Conservation (phyloP, 164 flowering plant species). For the Pachysandra terminalis region DNA sequence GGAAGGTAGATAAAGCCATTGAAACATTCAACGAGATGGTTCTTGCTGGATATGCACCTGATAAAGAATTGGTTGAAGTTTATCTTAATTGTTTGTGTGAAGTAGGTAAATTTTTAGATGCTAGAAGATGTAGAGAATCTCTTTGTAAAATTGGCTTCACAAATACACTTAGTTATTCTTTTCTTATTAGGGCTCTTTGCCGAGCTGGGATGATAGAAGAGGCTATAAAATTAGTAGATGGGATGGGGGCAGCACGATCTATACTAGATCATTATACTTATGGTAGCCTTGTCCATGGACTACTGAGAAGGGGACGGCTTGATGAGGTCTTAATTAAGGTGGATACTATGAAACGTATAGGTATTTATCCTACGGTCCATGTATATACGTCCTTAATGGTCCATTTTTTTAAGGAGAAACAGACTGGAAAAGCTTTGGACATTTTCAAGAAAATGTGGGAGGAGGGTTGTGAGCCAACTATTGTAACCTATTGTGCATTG, state of each 20-base stretch:
- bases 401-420: conserved; percentile 56
- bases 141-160: conserved; percentile 47
- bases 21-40: conserved; percentile 63
- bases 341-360: conserved; percentile 53
- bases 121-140: conserved; percentile 43
- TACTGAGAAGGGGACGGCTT: conserved; percentile 42
- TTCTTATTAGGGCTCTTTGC: conserved; percentile 71
- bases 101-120: conserved; percentile 45
- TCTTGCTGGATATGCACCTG: conserved; percentile 41
- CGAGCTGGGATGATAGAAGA: conserved; percentile 71
- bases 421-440: conserved; percentile 50
- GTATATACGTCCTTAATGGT: conserved; percentile 72
- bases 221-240: conserved; percentile 42
- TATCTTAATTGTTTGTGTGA: conserved; percentile 75
- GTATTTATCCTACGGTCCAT: conserved; percentile 64
- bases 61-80: conserved; percentile 59
- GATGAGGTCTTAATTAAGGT: conserved; percentile 67
- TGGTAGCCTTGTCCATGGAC: conserved; percentile 77
- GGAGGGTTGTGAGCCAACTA: conserved; percentile 61
- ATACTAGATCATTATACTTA: conserved; percentile 42
- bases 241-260: conserved; percentile 33
- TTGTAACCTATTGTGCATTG: conserved; percentile 72
- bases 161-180: conserved; percentile 49
- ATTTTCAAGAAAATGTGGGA: conserved; percentile 47
- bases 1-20: conserved; percentile 65